Conservation (phyloP, 495 filamentous ascomycete genomes). For the Xylaria grammica region DNA sequence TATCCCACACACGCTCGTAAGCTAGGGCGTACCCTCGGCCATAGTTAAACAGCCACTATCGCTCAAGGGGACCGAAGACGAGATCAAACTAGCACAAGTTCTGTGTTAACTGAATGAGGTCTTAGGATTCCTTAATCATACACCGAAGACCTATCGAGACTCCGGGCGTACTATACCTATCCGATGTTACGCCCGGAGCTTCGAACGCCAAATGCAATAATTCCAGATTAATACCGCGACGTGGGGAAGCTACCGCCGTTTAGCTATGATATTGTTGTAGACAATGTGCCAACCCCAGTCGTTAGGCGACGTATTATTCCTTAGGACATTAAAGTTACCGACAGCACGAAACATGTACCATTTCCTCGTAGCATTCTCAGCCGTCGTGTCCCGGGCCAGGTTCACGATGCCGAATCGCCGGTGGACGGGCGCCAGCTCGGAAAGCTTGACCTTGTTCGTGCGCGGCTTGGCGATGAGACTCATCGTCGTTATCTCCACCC, state of each 20-base stretch:
- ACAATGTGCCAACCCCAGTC: conserved; percentile 32
- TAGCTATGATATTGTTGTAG: conserved; percentile 2
- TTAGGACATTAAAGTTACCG: conserved; percentile 38
- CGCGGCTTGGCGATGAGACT: conserved; percentile 64
- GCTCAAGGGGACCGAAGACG: too few species aligned
- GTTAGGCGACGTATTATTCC: conserved; percentile 13
- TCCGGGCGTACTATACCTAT: too few species aligned
- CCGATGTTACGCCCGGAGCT: too few species aligned
- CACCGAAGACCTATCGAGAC: too few species aligned
- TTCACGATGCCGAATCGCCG: conserved; percentile 58
- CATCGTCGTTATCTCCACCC: conserved; percentile 73
- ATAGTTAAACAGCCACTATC: too few species aligned
- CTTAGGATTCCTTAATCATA: too few species aligned
- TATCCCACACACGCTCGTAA: too few species aligned
- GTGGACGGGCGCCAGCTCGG: conserved; percentile 54
- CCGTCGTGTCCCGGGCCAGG: conserved; percentile 46
- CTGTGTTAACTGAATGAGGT: too few species aligned
- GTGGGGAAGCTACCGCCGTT: background rate
- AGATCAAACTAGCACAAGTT: too few species aligned
- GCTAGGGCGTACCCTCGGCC: too few species aligned
- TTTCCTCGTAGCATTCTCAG: conserved; percentile 30
- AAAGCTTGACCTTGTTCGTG: conserved; percentile 49
- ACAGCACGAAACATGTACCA: conserved; percentile 48
- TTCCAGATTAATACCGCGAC: too few species aligned
- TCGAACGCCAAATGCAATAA: too few species aligned